Conservation (phyloP, 371 early-diverging fungal species). For the Synchytrium microbalum region DNA sequence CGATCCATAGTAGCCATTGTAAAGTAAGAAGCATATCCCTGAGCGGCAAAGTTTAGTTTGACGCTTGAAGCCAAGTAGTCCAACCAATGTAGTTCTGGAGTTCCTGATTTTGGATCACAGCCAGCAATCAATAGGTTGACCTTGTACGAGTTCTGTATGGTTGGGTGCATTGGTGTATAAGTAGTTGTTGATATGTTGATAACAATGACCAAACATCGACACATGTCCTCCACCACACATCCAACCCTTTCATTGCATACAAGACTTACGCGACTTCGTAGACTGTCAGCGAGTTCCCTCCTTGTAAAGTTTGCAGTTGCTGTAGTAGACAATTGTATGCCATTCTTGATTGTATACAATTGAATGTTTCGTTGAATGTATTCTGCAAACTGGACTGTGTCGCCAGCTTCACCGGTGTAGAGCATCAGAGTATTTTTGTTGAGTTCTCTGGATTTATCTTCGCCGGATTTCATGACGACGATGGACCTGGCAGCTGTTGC, state of each 20-base stretch:
- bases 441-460: conserved; percentile 80
- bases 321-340: conserved; percentile 67
- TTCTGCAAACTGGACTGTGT: conserved; percentile 90
- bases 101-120: conserved; percentile 60
- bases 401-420: conserved; percentile 90
- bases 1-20: conserved; percentile 87
- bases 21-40: conserved; percentile 91
- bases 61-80: conserved; percentile 82
- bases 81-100: conserved; percentile 82
- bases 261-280: conserved; percentile 72
- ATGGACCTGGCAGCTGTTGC: conserved; percentile 73
- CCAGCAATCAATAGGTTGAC: conserved; percentile 90
- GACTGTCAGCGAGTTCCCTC: conserved; percentile 75
- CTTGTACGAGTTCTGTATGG: conserved; percentile 69
- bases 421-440: conserved; percentile 74
- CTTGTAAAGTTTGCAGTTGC: conserved; percentile 81
- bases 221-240: not conserved
- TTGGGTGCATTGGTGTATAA: too few species aligned
- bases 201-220: too few species aligned
- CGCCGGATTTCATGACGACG: conserved; percentile 82
- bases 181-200: too few species aligned
- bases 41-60: conserved; percentile 80
- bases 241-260: conserved; percentile 1
- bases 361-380: conserved; percentile 88
- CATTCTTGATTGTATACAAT: conserved; percentile 83